Conservation (phyloP, 805 yeast genomes). For the Teunomyces atbi region DNA sequence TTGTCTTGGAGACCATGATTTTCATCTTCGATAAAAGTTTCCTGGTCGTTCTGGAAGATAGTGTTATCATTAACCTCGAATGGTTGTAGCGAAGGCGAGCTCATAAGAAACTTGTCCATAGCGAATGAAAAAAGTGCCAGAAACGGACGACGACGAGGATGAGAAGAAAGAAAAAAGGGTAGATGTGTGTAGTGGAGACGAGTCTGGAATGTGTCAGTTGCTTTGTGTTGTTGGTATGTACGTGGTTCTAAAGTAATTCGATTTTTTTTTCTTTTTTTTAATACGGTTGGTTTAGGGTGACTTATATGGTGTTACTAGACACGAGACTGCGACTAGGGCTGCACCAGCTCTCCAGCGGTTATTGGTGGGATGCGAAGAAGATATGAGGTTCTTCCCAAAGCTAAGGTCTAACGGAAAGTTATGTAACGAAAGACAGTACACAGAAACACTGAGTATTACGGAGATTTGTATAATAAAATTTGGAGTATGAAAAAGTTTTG, state of each 20-base stretch:
- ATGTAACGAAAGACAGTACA: constrained; percentile 1
- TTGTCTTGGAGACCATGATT: background rate
- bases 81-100: constrained; percentile 40
- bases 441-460: constrained; percentile 1
- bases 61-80: constrained; percentile 16
- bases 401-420: background rate
- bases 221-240: constrained; percentile 1
- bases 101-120: constrained; percentile 41
- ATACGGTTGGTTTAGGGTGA: constrained; percentile 4
- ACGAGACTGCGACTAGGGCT: background rate
- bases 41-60: constrained; percentile 5
- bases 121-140: constrained; percentile 5
- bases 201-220: background rate
- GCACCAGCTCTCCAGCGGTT: constrained; percentile 1
- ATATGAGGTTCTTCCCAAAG: background rate
- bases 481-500: constrained; percentile 4
- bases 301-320: background rate
- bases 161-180: constrained; percentile 1
- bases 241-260: background rate
- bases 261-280: background rate
- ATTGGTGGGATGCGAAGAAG: background rate
- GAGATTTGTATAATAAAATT: background rate
- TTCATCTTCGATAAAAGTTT: background rate
- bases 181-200: background rate
- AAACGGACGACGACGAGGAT: constrained; percentile 4